phyloP scores from a whole-genome alignment of 2,329 filamentous ascomycete species.

The Fusarium nisikadoi region DNA sequence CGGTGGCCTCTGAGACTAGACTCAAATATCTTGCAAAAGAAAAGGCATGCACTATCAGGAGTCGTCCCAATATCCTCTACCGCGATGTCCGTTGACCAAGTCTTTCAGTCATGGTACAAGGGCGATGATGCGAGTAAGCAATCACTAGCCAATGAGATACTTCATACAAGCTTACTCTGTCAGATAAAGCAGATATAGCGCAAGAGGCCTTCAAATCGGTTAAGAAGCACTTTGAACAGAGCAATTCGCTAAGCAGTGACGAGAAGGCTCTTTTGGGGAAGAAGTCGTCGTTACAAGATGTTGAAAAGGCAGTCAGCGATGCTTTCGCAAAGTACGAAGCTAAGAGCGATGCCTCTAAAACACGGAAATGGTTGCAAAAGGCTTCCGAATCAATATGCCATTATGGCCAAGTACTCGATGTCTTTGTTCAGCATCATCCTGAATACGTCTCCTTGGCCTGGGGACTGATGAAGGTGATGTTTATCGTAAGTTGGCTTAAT shows the following conservation, averaged over 20 bases:
- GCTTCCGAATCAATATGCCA: conserved; percentile 3
- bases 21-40: not conserved
- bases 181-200: not conserved
- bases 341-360: not conserved
- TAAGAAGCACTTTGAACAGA: not conserved
- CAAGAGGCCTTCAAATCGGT: not conserved
- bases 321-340: conserved; percentile 1
- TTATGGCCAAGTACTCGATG: conserved; percentile 8
- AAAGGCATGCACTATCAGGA: accelerated
- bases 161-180: not conserved
- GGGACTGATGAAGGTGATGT: conserved; percentile 19
- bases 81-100: not conserved
- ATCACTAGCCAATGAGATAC: not conserved
- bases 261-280: not conserved
- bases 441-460: conserved; percentile 22
- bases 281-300: not conserved
- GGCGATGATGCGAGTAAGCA: not conserved
- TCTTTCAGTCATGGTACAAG: not conserved
- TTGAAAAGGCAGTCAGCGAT: not conserved
- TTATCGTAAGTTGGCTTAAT: not conserved
- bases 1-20: accelerated
- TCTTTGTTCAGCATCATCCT: conserved; percentile 16
- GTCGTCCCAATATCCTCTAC: not conserved
- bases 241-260: not conserved
- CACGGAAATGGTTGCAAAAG: not conserved